phyloP scores from a whole-genome alignment of 106 monocot species.

The Iris macrosiphon region DNA sequence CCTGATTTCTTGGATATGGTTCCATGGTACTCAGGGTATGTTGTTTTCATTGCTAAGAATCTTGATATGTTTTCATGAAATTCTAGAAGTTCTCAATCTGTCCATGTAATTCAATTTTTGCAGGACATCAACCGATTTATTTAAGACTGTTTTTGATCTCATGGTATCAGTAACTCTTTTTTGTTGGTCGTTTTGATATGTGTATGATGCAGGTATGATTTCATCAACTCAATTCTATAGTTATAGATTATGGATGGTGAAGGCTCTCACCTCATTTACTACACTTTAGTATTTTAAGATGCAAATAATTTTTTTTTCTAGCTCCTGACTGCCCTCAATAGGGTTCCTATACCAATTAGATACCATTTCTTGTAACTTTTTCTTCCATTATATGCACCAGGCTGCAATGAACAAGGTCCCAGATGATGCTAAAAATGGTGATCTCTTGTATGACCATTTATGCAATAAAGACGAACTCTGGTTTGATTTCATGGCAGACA shows the following conservation, averaged over 20 bases:
- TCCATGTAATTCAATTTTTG: slow-evolving; percentile 9
- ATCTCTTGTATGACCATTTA: slow-evolving; percentile 88
- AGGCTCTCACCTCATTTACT: neutral
- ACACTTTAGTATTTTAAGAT: neutral
- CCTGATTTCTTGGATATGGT: slow-evolving; percentile 99
- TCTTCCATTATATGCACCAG: slow-evolving; percentile 29
- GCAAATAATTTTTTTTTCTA: neutral
- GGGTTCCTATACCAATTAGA: slow-evolving; percentile 1
- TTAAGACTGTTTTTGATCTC: slow-evolving; percentile 99
- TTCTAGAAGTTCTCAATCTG: slow-evolving; percentile 1
- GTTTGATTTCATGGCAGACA: slow-evolving; percentile 99
- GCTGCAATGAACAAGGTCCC: slow-evolving; percentile 87
- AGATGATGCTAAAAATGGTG: slow-evolving; percentile 58
- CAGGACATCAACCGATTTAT: slow-evolving; percentile 98
- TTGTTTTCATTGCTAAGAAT: slow-evolving; percentile 5
- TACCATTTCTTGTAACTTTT: neutral
- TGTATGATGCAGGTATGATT: slow-evolving; percentile 98
- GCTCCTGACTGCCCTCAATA: neutral
- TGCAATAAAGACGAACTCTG: slow-evolving; percentile 74
- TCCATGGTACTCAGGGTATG: slow-evolving; percentile 99
- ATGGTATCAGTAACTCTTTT: slow-evolving; percentile 95
- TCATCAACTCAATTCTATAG: neutral
- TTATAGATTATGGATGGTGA: too few relatives aligned
- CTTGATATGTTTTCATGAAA: slow-evolving; percentile 1
- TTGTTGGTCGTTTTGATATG: slow-evolving; percentile 99